Percentiles rank a stretch among this genome's conserved stretches.
These are phyloP conservation scores for Halophytophthora batemanensis DNA, from an alignment of 352 stramenopile genomes.

Conservation along the genomic window DNA sequence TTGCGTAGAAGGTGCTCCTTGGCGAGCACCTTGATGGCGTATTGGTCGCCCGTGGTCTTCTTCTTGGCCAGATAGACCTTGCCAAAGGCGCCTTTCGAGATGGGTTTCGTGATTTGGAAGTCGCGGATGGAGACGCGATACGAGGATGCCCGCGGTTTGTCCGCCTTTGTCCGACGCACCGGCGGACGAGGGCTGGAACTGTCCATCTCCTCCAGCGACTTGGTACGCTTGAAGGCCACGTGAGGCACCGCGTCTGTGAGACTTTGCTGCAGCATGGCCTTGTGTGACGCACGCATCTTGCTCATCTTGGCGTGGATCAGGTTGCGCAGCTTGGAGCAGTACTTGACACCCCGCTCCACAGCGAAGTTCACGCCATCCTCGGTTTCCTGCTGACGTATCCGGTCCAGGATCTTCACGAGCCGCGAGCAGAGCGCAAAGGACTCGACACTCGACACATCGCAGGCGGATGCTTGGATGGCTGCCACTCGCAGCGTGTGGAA, in stretches of 20 bases:
- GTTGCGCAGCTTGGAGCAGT: conserved; percentile 52
- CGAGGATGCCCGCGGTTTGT: conserved; percentile 25
- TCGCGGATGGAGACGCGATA: conserved; percentile 75
- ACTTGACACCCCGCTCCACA: conserved; percentile 55
- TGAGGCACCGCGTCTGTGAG: conserved; percentile 28
- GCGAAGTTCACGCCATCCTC: conserved; percentile 41
- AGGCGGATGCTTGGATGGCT: conserved; percentile 68
- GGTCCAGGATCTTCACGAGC: conserved; percentile 76
- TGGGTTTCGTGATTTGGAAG: conserved; percentile 89
- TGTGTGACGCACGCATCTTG: conserved; percentile 82
- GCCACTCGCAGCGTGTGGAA: conserved; percentile 69
- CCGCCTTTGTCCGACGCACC: conserved; percentile 13
- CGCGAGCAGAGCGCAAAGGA: conserved; percentile 73
- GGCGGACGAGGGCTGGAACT: conserved; percentile 15
- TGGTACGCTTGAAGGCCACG: conserved; percentile 64
- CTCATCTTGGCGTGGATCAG: conserved; percentile 87
- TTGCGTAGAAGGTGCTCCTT: conserved; percentile 89
- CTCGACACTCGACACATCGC: conserved; percentile 70
- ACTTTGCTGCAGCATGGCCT: conserved; percentile 67
- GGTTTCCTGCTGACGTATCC: conserved; percentile 56
- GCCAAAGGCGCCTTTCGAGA: conserved; percentile 88
- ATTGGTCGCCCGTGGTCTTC: conserved; percentile 86
- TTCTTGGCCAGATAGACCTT: conserved; percentile 87
- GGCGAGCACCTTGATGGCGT: conserved; percentile 89
- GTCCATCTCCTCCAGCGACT: conserved; percentile 72